Evolutionary conservation across 768 basidiomycete genomes (phyloP).

Genomic region (Termitomyces bulborhizus): DNA sequence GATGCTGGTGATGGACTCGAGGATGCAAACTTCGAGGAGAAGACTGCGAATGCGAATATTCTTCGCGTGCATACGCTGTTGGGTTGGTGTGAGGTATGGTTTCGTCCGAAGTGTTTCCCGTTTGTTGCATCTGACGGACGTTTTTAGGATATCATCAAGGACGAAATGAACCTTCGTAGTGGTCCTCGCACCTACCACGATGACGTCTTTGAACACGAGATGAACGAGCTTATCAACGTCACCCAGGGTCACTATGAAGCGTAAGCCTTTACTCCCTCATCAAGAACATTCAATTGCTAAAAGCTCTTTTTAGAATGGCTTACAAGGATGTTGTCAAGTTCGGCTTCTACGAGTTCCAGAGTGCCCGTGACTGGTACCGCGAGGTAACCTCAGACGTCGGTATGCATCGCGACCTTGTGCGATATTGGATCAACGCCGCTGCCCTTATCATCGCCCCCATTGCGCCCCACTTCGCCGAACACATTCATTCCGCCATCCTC

Average conservation of each 20-base stretch:
- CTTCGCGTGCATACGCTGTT: constrained; percentile 86
- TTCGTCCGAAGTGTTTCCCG: constrained; percentile 17
- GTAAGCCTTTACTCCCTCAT: constrained; percentile 37
- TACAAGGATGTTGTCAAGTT: constrained; percentile 96
- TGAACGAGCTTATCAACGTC: constrained; percentile 78
- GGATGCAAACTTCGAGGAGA: constrained; percentile 99
- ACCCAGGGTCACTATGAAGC: constrained; percentile 76
- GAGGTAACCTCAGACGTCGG: constrained; percentile 84
- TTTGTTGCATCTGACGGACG: constrained; percentile 5
- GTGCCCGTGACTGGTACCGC: constrained; percentile 93
- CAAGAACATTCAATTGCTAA: background rate
- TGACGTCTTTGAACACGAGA: constrained; percentile 84
- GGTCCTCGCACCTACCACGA: constrained; percentile 84
- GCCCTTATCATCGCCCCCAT: constrained; percentile 79
- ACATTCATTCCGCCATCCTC: constrained; percentile 77
- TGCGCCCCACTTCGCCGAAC: constrained; percentile 91
- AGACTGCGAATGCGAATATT: constrained; percentile 95
- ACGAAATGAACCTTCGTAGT: constrained; percentile 61
- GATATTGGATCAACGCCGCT: constrained; percentile 79
- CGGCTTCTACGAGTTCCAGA: constrained; percentile 94
- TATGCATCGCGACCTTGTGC: constrained; percentile 87
- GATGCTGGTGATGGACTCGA: constrained; percentile 97
- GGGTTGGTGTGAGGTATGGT: constrained; percentile 82
- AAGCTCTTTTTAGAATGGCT: constrained; percentile 53
- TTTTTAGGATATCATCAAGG: constrained; percentile 71